Base-by-base conservation (phyloP, 1,139 yeast genomes). In the Lodderomyces parapsilosis region DNA sequence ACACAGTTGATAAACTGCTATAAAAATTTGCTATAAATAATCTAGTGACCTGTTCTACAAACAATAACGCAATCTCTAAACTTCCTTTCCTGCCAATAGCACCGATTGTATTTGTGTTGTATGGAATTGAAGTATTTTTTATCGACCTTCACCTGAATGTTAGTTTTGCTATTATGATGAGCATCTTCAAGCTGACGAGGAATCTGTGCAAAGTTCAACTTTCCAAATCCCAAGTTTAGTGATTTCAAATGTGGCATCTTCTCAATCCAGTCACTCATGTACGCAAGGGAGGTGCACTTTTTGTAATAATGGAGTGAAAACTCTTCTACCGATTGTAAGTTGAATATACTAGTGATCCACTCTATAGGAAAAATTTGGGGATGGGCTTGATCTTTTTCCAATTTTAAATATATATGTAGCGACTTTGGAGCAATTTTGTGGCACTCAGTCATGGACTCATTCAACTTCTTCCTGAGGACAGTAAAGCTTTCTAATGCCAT, bases 211-310 rank as follows among this genome's bases (percentile, higher is more conserved):
- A 20, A 33, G 13, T 33, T 22, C 13, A 33, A 13, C 9, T 19
- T 33, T n/a, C 36, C 36, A 19, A 33, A 33, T 11, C 25, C 36
- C 25, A 33, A 22, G 25, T 22, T 33, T 11, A 33, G 20, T 11
- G 36, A 33, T 15, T 33, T 33, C n/a, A 30, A 15, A 15, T 33
- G 36, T 5, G 36, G 36, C 25, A 33, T 33, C 17, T 33, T 18
- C 20, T 33, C 25, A 13, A 33, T 22, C 36, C 24, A 33, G 20
- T 20, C 25, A 33, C n/a, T 33, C 36, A 33, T 19, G 15, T 33
- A 30, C n/a, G 11, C 33, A 15, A 30, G 6, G 7, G 19, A 30
- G 11, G 33, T 30, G 9, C 33, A 7, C 19, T 30, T 30, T 10
- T 30, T 15, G 33, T 30, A 30, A n/a, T 30, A 30, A 30, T 30